phyloP scores from a whole-genome alignment of 2,329 filamentous ascomycete species.

The Arthroderma sp. region DNA sequence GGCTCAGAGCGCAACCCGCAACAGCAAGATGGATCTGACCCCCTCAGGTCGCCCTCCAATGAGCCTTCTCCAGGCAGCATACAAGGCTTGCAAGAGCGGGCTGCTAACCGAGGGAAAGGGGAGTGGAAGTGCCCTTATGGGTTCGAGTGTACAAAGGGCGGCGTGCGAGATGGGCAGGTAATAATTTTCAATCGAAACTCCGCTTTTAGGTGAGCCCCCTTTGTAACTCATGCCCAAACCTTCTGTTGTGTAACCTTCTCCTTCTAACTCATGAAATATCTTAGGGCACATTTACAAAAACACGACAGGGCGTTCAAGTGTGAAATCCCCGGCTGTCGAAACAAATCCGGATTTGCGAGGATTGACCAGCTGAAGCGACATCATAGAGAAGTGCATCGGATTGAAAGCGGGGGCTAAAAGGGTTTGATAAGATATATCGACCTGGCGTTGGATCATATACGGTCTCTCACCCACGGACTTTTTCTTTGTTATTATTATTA shows the following conservation, averaged over 20 bases:
- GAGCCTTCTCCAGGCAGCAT: too few species aligned
- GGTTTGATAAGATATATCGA: too few species aligned
- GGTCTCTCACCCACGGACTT: too few species aligned
- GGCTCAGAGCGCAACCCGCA: too few species aligned
- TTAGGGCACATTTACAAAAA: conserved; percentile 1
- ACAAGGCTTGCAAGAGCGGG: too few species aligned
- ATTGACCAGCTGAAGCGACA: conserved; percentile 2
- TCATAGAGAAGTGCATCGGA: conserved; percentile 1
- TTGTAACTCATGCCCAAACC: not conserved
- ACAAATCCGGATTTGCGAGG: conserved; percentile 2
- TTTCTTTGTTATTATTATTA: too few species aligned
- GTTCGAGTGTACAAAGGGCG: conserved; percentile 1
- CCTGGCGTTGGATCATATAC: too few species aligned
- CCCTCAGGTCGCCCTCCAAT: too few species aligned
- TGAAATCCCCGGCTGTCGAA: conserved; percentile 1
- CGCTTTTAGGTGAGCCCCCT: not conserved
- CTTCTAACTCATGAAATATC: not conserved
- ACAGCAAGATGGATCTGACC: too few species aligned
- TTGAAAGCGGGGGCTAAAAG: not conserved
- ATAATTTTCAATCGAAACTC: conserved; percentile 1
- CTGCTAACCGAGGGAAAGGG: not conserved
- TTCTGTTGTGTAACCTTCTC: not conserved
- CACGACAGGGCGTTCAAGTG: conserved; percentile 1
- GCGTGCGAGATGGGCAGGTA: not conserved
- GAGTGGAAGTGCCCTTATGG: not conserved